Evolutionary conservation across 2,329 filamentous ascomycete genomes (phyloP), one percentile per base, ranked within the genome.

Genomic region (Sporothrix variecibatus): DNA sequence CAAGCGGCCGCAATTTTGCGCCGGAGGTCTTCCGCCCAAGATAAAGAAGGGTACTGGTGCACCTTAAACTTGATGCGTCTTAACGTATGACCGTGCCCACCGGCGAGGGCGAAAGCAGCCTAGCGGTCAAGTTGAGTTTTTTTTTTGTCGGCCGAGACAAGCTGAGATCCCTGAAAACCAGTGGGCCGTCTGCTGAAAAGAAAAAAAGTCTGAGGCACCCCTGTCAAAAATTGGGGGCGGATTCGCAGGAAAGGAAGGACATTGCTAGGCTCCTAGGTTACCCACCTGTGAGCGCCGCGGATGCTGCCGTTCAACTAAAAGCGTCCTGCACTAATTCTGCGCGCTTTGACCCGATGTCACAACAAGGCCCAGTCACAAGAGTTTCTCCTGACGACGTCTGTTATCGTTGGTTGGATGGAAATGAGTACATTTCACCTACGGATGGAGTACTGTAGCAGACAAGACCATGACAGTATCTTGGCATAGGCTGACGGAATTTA

Each of bases 301-400:
- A 67, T 46, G 62, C 4, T 67, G 38, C 62, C 62, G 62, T 46
- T 38, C 62, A n/a, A 67, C 64, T 67, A 46, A 31, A 49, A 67
- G 28, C 31, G 15, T 0, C 43, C 5, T 20, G 15, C 17, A 28
- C 20, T 6, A 4, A n/a, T 17, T 26, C 23, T 68, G 64, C 15
- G 26, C 64, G 64, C 64, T 68, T 68, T 68, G 64, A 68, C 64
- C 23, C 4, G 26, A 31, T 9, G 43, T 8, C 26, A 49, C 40
- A 11, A 23, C 26, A 1, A 12, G 43, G 64, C 12, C 40, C 20
- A 67, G 64, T 49, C 17, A 20, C 20, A 12, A 12, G 17, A 40
- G 3, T 60, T 40, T 26, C 51, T 28, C 8, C 7, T 23, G 9
- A 28, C 26, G 26, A 58, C 53, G 53, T 31, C 11, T 23, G 12